Evolutionary conservation across 257 asterid genomes (phyloP).

Genomic region (Solanum rostratum): DNA sequence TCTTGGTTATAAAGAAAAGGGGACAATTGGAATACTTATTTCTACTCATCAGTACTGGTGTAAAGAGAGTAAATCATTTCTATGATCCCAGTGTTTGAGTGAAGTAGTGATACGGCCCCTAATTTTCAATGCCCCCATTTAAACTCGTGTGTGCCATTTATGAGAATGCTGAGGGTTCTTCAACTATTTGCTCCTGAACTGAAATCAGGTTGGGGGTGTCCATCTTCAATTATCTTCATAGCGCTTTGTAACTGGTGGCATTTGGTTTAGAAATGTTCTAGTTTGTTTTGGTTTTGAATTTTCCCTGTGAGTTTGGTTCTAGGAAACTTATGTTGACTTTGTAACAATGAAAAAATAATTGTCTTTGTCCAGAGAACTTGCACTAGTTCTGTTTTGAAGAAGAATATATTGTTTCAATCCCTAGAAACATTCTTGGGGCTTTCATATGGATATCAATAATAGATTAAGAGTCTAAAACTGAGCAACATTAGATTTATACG

Average conservation of each 20-base stretch:
- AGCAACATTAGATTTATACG: background rate
- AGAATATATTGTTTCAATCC: background rate
- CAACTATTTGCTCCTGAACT: no score
- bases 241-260: background rate
- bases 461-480: background rate
- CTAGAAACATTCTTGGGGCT: background rate
- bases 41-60: background rate
- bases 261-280: background rate
- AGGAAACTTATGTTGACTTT: background rate
- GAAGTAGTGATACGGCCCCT: background rate
- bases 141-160: background rate
- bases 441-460: background rate
- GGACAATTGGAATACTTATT: background rate
- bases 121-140: no score
- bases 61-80: background rate
- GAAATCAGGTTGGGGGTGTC: background rate
- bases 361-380: background rate
- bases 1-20: no score
- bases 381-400: background rate
- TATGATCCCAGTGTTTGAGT: background rate
- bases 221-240: background rate
- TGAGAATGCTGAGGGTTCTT: background rate
- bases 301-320: background rate
- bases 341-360: background rate
- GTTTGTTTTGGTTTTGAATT: background rate